Percentiles rank a stretch among this genome's conserved stretches.
Evolutionary conservation across 306 rosid genomes (phyloP).

Genomic region (Mimosa pudica): DNA sequence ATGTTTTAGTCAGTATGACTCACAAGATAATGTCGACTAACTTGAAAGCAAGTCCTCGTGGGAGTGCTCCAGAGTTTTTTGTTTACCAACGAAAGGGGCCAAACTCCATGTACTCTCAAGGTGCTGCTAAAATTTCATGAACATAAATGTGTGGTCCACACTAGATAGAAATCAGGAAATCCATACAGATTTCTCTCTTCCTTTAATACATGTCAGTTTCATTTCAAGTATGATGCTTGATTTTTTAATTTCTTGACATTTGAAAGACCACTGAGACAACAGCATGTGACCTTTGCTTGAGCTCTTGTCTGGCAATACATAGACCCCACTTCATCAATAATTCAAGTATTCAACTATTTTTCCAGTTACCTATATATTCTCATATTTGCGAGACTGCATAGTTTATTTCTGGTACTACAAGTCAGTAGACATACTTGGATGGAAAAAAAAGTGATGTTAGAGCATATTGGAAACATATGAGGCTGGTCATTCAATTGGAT

Average conservation of each 20-base stretch:
- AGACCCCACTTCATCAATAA: conserved; percentile 12
- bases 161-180: neutral
- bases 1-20: neutral
- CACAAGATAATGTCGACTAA: neutral
- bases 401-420: neutral
- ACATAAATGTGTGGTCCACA: neutral
- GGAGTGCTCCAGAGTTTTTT: neutral
- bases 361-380: conserved; percentile 37
- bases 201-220: neutral
- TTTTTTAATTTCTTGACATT: neutral
- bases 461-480: neutral
- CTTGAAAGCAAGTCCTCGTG: neutral
- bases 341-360: neutral
- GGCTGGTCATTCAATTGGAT: neutral
- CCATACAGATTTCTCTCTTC: neutral
- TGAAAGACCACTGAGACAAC: conserved; percentile 36
- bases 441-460: neutral
- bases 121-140: neutral
- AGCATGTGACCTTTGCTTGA: conserved; percentile 34
- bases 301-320: conserved; percentile 18
- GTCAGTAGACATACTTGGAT: neutral
- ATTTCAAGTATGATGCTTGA: neutral
- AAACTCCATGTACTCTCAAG: neutral
- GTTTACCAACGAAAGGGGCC: neutral
- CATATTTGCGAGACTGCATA: conserved; percentile 6